Conservation (phyloP, 108 stramenopile species). For the Cyclotella atomus region DNA sequence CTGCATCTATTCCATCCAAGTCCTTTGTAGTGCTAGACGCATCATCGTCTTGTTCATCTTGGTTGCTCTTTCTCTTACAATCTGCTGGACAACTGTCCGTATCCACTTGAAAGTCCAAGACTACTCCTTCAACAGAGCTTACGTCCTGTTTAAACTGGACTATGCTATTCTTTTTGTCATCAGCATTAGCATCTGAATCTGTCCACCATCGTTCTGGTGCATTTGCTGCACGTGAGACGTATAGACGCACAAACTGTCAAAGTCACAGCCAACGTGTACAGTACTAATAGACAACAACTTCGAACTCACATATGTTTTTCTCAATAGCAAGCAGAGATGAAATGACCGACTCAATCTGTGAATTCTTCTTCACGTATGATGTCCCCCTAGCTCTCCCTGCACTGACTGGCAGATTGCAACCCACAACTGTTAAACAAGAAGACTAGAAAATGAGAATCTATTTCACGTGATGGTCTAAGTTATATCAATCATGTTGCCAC, state of each 20-base stretch:
- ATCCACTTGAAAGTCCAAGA: constrained; percentile 27
- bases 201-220: constrained; percentile 49
- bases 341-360: constrained; percentile 26
- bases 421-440: constrained; percentile 5
- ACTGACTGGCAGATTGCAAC: constrained; percentile 34
- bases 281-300: background rate
- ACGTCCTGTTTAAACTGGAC: constrained; percentile 11
- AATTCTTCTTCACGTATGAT: constrained; percentile 27
- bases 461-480: background rate
- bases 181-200: background rate
- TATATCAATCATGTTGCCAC: too few relatives aligned
- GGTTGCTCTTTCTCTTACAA: constrained; percentile 1
- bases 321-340: constrained; percentile 15
- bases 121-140: background rate
- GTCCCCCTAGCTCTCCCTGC: constrained; percentile 17
- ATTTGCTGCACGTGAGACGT: background rate
- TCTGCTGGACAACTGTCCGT: background rate
- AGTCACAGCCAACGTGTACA: too few relatives aligned
- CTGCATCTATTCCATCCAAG: background rate
- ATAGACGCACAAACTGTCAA: too few relatives aligned
- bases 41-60: background rate
- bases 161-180: background rate
- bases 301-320: constrained; percentile 19
- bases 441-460: background rate
- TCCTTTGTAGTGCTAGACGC: constrained; percentile 21